Percentiles rank a stretch among this genome's conserved stretches.
These are phyloP conservation scores for Pythium rhizo-oryzae DNA, from an alignment of 352 stramenopile genomes.

Conservation along the genomic window DNA sequence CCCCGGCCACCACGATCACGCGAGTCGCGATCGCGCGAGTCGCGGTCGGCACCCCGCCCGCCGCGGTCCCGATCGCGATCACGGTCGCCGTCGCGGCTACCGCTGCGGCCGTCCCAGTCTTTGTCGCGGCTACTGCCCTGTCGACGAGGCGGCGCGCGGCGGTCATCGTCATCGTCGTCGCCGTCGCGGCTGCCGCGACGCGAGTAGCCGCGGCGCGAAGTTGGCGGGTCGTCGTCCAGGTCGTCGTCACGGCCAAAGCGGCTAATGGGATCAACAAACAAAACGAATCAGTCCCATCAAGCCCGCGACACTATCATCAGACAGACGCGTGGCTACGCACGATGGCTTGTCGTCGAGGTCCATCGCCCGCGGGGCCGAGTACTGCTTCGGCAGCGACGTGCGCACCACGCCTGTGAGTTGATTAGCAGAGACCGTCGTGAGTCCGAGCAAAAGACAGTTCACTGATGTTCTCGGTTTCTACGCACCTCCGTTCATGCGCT, in stretches of 20 bases:
- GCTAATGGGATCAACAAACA: slow-evolving; percentile 28
- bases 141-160: slow-evolving; percentile 27
- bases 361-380: slow-evolving; percentile 69
- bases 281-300: background rate
- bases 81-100: slow-evolving; percentile 34
- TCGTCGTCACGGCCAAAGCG: slow-evolving; percentile 79
- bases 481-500: slow-evolving; percentile 76
- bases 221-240: slow-evolving; percentile 41
- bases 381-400: slow-evolving; percentile 76
- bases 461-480: no score
- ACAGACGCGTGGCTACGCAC: no score
- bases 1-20: slow-evolving; percentile 7
- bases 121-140: slow-evolving; percentile 32
- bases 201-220: slow-evolving; percentile 21
- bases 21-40: slow-evolving; percentile 10
- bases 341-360: slow-evolving; percentile 84
- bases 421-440: background rate
- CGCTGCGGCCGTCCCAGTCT: slow-evolving; percentile 38
- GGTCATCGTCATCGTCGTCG: slow-evolving; percentile 47
- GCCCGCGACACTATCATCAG: no score
- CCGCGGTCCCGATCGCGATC: slow-evolving; percentile 43
- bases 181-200: slow-evolving; percentile 39
- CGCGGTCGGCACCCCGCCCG: slow-evolving; percentile 37
- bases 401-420: slow-evolving; percentile 61
- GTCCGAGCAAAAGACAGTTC: background rate